These are phyloP conservation scores for Tolypocladium inflatum DNA, from an alignment of 2,329 filamentous ascomycete genomes.

Conservation along the genomic window DNA sequence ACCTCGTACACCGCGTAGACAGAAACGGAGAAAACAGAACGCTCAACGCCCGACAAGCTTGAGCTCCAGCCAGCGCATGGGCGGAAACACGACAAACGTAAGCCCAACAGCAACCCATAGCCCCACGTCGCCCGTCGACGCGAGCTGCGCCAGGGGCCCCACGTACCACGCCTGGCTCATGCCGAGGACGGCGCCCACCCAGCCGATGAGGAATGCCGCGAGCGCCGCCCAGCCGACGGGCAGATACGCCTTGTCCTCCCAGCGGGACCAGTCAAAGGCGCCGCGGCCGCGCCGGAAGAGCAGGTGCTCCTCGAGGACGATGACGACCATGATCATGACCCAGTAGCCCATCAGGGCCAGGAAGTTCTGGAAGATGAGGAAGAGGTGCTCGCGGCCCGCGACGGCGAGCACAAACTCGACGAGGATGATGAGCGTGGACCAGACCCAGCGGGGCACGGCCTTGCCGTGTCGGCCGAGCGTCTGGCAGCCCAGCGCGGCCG, in stretches of 20 bases:
- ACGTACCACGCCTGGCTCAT: constrained; percentile 51
- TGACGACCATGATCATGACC: constrained; percentile 40
- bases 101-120: constrained; percentile 56
- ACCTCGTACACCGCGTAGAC: too few relatives aligned
- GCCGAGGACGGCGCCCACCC: constrained; percentile 43
- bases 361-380: constrained; percentile 43
- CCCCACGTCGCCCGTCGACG: constrained; percentile 38
- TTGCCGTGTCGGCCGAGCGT: constrained; percentile 44
- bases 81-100: constrained; percentile 33
- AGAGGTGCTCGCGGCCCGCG: constrained; percentile 41
- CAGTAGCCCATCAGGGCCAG: constrained; percentile 45
- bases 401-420: constrained; percentile 47
- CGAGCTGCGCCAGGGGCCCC: constrained; percentile 46
- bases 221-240: constrained; percentile 35
- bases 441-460: constrained; percentile 42
- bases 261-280: constrained; percentile 31
- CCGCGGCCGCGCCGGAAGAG: constrained; percentile 30
- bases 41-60: constrained; percentile 13
- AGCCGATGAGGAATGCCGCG: constrained; percentile 31
- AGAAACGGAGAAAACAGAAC: not conserved
- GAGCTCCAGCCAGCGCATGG: constrained; percentile 17
- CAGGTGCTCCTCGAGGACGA: constrained; percentile 34
- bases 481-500: constrained; percentile 49
- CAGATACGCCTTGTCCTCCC: constrained; percentile 35
- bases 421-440: constrained; percentile 41